A percentile compares a stretch with the other conserved stretches of the same genome.
These are phyloP conservation scores for Geotrichum candidum DNA, from an alignment of 1,139 yeast genomes.

Conservation along the genomic window DNA sequence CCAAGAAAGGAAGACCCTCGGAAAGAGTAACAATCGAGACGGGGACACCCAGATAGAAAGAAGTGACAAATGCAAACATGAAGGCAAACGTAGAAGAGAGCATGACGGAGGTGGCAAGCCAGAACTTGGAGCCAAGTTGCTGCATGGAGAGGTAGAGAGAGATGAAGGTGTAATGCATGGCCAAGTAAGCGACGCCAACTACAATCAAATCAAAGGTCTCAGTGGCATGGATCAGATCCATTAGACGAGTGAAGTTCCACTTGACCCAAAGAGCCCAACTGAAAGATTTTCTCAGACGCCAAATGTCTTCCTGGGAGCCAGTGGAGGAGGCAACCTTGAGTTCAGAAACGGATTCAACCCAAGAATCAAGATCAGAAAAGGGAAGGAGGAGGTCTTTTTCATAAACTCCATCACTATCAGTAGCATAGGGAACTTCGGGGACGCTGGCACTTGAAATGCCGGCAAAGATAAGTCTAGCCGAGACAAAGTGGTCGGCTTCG, in stretches of 20 bases:
- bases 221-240: slow-evolving; percentile 60
- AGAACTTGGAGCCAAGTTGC: slow-evolving; percentile 72
- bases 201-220: slow-evolving; percentile 82
- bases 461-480: slow-evolving; percentile 26
- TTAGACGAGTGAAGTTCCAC: slow-evolving; percentile 43
- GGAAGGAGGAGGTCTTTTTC: slow-evolving; percentile 45
- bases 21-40: slow-evolving; percentile 73
- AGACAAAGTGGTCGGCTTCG: slow-evolving; percentile 34
- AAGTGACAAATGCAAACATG: slow-evolving; percentile 70
- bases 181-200: slow-evolving; percentile 75
- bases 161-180: slow-evolving; percentile 82
- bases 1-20: slow-evolving; percentile 92
- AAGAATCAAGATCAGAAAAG: slow-evolving; percentile 33
- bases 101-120: slow-evolving; percentile 82
- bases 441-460: slow-evolving; percentile 20
- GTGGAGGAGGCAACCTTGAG: slow-evolving; percentile 34
- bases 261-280: slow-evolving; percentile 58
- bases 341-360: slow-evolving; percentile 37
- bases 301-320: slow-evolving; percentile 53
- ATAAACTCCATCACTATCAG: slow-evolving; percentile 33
- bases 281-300: slow-evolving; percentile 58
- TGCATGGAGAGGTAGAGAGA: slow-evolving; percentile 79
- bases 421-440: slow-evolving; percentile 16
- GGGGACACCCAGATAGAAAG: slow-evolving; percentile 39
- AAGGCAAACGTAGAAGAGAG: slow-evolving; percentile 82